phyloP scores from a whole-genome alignment of 495 filamentous ascomycete genomes.

The Usnea hakonensis region DNA sequence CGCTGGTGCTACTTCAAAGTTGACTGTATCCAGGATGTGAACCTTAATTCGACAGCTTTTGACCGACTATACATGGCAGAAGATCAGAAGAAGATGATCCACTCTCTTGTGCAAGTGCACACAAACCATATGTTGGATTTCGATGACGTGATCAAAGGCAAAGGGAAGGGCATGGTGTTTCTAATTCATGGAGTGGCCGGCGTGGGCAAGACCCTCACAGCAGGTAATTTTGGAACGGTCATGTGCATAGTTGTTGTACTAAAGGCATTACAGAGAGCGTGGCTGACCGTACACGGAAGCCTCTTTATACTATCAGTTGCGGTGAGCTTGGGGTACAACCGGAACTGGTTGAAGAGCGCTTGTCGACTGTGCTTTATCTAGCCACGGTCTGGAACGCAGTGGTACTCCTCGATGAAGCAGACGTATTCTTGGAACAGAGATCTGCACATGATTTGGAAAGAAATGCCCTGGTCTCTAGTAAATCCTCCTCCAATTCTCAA shows the following conservation, averaged over 20 bases:
- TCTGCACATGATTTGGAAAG: no score
- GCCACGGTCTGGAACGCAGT: slow-evolving; percentile 26
- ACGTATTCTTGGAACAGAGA: slow-evolving; percentile 29
- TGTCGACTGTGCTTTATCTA: slow-evolving; percentile 16
- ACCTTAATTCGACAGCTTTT: no score
- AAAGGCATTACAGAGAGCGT: no score
- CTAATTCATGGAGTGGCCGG: slow-evolving; percentile 15
- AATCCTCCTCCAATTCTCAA: slow-evolving; percentile 40
- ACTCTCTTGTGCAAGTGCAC: no score
- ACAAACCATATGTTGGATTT: no score
- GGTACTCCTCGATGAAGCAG: slow-evolving; percentile 30
- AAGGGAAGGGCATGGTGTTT: no score
- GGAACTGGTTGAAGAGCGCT: slow-evolving; percentile 14
- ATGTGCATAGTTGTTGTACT: slow-evolving; percentile 20
- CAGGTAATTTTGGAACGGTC: slow-evolving; percentile 25
- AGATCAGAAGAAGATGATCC: no score
- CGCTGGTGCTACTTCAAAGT: no score
- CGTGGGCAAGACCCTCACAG: slow-evolving; percentile 23
- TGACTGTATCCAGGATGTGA: no score
- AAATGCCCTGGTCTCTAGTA: slow-evolving; percentile 17
- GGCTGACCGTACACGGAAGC: slow-evolving; percentile 9
- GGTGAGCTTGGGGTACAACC: slow-evolving; percentile 12
- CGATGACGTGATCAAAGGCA: no score
- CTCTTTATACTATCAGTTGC: slow-evolving; percentile 17
- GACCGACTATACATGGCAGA: no score